phyloP scores from a whole-genome alignment of 345 rosid genomes.

The Corchorus capsularis region DNA sequence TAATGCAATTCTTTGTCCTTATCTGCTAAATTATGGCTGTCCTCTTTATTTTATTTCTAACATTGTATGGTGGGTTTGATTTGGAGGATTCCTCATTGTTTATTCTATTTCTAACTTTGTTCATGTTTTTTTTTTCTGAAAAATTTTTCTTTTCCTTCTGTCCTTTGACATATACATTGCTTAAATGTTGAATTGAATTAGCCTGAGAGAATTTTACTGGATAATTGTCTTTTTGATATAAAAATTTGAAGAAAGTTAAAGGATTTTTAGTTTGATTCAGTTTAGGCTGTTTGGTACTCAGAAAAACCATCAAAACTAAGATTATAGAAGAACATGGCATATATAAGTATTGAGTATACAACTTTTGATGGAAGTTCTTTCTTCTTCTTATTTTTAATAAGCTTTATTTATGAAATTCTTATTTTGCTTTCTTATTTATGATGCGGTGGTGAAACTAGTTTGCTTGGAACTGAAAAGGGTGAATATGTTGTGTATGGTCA shows the following conservation, averaged over 20 bases:
- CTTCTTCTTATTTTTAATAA: neutral
- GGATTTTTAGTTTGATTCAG: neutral
- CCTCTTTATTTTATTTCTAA: too few species aligned
- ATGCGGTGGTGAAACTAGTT: conserved; percentile 26
- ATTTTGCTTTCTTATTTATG: neutral
- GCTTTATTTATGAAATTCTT: neutral
- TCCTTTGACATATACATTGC: too few species aligned
- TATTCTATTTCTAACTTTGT: too few species aligned
- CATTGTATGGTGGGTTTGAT: too few species aligned
- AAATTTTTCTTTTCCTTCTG: too few species aligned
- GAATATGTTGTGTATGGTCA: neutral
- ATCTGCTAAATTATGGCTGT: too few species aligned
- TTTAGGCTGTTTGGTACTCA: too few species aligned
- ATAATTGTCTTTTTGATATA: neutral
- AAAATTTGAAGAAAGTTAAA: neutral
- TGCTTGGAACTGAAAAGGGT: neutral
- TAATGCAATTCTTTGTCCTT: too few species aligned
- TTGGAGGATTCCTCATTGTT: too few species aligned
- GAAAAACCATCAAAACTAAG: neutral
- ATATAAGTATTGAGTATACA: neutral
- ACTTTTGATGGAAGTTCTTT: neutral
- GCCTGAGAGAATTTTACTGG: neutral
- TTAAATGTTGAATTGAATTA: too few species aligned
- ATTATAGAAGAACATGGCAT: neutral
- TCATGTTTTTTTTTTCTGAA: too few species aligned